Conservation (phyloP, 768 basidiomycete genomes). For the Kwoniella dejecticola region DNA sequence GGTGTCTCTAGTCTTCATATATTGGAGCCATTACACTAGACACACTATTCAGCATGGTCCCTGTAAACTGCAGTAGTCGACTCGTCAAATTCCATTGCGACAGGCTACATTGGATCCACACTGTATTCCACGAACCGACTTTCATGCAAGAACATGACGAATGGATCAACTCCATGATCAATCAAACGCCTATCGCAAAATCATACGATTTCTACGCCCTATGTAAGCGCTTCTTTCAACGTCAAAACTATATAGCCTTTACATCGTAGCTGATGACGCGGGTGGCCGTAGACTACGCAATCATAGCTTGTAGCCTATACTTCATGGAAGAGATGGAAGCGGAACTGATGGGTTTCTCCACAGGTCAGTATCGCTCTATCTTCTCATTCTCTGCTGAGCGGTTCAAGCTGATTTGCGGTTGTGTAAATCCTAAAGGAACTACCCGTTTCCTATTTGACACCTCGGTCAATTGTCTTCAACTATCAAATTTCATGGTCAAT, state of each 20-base stretch:
- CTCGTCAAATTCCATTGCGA: conserved; percentile 26
- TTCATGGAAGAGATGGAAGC: conserved; percentile 24
- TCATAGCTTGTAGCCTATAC: conserved; percentile 30
- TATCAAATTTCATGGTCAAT: conserved; percentile 19
- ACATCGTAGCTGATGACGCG: not conserved
- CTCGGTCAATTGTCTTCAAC: conserved; percentile 23
- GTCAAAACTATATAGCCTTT: not conserved
- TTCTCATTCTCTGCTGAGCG: not conserved
- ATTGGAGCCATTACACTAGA: conserved; percentile 11
- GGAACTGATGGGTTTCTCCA: conserved; percentile 12
- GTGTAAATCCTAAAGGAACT: not conserved
- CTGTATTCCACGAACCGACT: conserved; percentile 28
- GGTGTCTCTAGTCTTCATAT: not conserved
- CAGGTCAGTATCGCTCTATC: not conserved
- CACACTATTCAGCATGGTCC: conserved; percentile 17
- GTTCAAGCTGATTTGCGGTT: not conserved
- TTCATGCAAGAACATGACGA: conserved; percentile 23
- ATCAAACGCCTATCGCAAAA: not conserved
- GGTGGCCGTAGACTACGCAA: conserved; percentile 17
- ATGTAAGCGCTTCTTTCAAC: conserved; percentile 1
- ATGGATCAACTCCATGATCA: conserved; percentile 8
- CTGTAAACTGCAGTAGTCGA: not conserved
- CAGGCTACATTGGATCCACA: conserved; percentile 28
- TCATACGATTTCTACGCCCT: conserved; percentile 25
- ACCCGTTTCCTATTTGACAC: conserved; percentile 28